Conservation (phyloP, 805 yeast species). For the Komagataella phaffii region DNA sequence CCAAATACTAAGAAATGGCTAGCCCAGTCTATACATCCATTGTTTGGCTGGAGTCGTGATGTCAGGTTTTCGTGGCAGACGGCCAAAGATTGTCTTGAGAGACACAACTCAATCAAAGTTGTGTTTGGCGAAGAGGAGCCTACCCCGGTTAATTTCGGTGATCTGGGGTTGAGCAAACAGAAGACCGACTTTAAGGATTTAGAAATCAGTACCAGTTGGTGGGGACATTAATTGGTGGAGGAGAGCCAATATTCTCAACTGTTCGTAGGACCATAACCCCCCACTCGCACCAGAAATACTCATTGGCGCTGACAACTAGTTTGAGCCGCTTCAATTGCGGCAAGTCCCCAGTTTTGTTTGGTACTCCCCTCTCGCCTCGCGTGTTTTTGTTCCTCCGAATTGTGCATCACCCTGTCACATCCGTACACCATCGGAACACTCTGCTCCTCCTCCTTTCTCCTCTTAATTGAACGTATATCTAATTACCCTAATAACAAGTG, state of each 20-base stretch:
- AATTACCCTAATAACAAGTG: neutral
- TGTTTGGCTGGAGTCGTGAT: conserved; percentile 78
- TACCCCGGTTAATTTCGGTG: conserved; percentile 13
- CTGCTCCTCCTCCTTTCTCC: neutral
- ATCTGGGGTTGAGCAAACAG: neutral
- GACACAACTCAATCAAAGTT: conserved; percentile 36
- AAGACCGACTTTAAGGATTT: neutral
- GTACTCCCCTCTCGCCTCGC: neutral
- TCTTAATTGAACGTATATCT: neutral
- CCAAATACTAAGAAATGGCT: conserved; percentile 80
- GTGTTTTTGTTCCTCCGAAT: neutral
- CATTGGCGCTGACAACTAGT: neutral
- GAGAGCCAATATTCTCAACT: neutral
- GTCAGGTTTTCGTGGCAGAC: conserved; percentile 93
- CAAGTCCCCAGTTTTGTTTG: neutral
- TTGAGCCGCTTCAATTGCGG: neutral
- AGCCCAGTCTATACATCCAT: conserved; percentile 40
- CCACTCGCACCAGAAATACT: neutral
- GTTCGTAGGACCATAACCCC: neutral
- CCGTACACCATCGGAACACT: neutral
- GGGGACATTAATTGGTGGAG: neutral
- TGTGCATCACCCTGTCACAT: neutral
- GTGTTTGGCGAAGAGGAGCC: conserved; percentile 45
- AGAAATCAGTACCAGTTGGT: conserved; percentile 1
- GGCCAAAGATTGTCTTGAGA: conserved; percentile 55